Evolutionary conservation across 129 eudicot genomes (phyloP), one percentile per base, ranked within the genome.

Genomic region (Tanacetum coccineum): DNA sequence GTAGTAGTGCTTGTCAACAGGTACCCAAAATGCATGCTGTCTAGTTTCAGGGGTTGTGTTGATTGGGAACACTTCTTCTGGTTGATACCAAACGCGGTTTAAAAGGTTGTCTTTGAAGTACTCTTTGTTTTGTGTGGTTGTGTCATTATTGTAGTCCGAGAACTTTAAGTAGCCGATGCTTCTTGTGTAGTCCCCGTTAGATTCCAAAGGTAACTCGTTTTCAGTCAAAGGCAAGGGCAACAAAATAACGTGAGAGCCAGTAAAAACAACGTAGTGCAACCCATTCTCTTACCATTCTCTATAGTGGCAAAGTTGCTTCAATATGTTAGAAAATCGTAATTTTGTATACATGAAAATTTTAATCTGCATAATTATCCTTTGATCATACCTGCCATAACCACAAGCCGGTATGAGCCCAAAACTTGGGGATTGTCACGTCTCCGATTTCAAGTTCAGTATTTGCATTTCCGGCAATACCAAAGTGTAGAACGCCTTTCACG

Each of bases 1-100:
- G 4, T 58, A 82, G 78, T 84, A 87, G n/a, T 48, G 36, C 0
- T 76, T 6, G 74, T 87, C 69, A 6, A 84, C 85, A 0, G 95
- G 87, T 9, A 84, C 74, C 97, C 91, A 87, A 64, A 80, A 87
- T 8, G 71, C 76, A 56, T 87, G 95, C 49, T 90, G 89, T 62
- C 95, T 80, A 13, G 30, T 42, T 65, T 90, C 95, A n/a, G 91
- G 91, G 12, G 26, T 15, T 67, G 85, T 83, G 28, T 80, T 75
- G 14, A 78, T 69, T 0, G 89, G 84, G 51, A 84, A 90, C 5
- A 84, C 70, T 62, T 87, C 97, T 63, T 90, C 95, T 0, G 88
- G 91, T 51, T 87, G 95, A 76, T 77, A 90, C 91, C 95, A 84
- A 0, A 82, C 80, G 5, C 64, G 70, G 72, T 84, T 90, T 28